Percentiles rank a stretch among this genome's conserved stretches.
Conservation (phyloP, 2,329 filamentous ascomycete species). For the Colletotrichum noveboracense region DNA sequence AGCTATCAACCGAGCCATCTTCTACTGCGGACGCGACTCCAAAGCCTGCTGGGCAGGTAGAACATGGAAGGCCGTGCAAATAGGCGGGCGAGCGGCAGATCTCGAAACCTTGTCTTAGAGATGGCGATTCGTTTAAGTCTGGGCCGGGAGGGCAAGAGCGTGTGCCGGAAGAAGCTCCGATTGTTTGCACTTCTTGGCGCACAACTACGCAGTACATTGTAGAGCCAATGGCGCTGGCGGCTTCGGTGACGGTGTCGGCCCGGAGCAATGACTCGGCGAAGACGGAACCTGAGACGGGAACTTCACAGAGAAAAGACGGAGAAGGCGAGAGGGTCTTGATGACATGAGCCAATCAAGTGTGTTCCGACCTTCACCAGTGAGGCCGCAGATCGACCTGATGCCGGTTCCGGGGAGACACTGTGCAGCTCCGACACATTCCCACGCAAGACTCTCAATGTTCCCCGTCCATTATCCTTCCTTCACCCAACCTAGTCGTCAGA, state of each 20-base stretch:
- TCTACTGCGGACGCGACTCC: background rate
- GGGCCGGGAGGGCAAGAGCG: background rate
- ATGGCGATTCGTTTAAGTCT: background rate
- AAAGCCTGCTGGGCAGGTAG: background rate
- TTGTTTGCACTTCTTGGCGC: background rate
- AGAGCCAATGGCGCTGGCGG: background rate
- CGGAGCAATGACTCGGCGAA: background rate
- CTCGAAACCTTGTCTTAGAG: background rate
- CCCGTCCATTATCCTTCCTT: background rate
- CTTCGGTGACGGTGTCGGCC: background rate
- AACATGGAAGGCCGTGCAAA: background rate
- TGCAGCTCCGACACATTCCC: background rate
- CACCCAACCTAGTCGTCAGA: background rate
- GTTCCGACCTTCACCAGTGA: background rate
- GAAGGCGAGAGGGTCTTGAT: background rate
- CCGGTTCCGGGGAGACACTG: background rate
- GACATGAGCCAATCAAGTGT: conserved; percentile 10
- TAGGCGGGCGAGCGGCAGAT: background rate
- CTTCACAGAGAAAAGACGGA: background rate
- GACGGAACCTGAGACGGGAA: background rate
- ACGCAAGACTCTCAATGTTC: background rate
- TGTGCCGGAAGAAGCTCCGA: background rate
- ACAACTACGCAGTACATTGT: background rate
- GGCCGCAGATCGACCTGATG: background rate
- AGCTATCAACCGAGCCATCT: background rate